A percentile compares a stretch with the other conserved stretches of the same genome.
Conservation (phyloP, 768 basidiomycete genomes). For the Candolleomyces aberdarensis region DNA sequence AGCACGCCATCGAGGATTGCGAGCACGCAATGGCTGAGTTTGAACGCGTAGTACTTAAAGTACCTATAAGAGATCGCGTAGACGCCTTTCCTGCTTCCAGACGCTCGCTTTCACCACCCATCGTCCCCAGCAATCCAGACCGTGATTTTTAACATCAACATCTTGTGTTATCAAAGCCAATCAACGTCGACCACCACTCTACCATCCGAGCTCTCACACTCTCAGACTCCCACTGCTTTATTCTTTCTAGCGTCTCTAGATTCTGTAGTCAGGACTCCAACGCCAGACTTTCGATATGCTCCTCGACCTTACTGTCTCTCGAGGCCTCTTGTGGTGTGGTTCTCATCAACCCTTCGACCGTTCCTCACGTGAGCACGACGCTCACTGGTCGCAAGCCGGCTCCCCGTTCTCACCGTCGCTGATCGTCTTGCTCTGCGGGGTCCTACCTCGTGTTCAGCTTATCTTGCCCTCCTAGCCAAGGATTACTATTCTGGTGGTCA, state of each 20-base stretch:
- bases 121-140: background rate
- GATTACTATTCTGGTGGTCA: too few relatives aligned
- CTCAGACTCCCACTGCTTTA: background rate
- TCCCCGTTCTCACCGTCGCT: background rate
- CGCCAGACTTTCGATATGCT: too few relatives aligned
- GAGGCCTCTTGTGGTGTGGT: too few relatives aligned
- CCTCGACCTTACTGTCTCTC: too few relatives aligned
- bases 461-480: background rate
- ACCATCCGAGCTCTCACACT: too few relatives aligned
- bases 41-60: slow-evolving; percentile 1
- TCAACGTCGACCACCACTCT: background rate
- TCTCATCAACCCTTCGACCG: background rate
- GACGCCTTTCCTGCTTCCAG: background rate
- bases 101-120: background rate
- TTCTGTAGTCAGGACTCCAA: too few relatives aligned
- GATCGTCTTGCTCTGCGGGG: background rate
- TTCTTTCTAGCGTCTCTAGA: too few relatives aligned
- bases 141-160: background rate
- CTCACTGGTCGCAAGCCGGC: background rate
- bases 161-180: background rate
- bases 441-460: slow-evolving; percentile 1
- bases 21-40: slow-evolving; percentile 11
- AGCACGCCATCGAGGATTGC: slow-evolving; percentile 3
- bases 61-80: background rate
- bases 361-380: background rate